Evolutionary conservation across 352 stramenopile species (phyloP), one percentile per base, ranked within the genome.

Genomic region (Phytophthora fragariae): DNA sequence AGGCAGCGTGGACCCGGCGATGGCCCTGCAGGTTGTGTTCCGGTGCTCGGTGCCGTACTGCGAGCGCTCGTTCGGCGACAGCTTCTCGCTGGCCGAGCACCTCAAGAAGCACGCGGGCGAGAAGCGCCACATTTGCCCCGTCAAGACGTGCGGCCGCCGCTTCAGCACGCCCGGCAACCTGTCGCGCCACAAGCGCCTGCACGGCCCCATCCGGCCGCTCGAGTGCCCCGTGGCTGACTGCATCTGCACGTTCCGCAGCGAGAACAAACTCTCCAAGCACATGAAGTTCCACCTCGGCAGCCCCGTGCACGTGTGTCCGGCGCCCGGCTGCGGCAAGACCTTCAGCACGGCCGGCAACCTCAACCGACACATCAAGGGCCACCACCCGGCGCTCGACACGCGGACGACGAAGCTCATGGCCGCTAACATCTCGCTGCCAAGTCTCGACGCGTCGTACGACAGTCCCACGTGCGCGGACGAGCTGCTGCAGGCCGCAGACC

Each of bases 261-360:
- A 88, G 60, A 80, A 84, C 72, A 89, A 89, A 57, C 80, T 91
- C 11, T 83, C 80, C 60, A 85, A 85, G 65, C 83, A 91, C 77
- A 86, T 89, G 80, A 85, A 89, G 66, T 88, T 85, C 61, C 83
- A 91, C 67, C 64, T 86, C 31, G 80, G 83, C 31, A 83, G 74
- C 61, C 54, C 76, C n/a, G 81, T 83, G 55, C 75, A 88, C 59
- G 70, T 88, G 17, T 88, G 80, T 19, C 50, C 63, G 52, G 78
- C 77, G 14, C 70, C 68, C 0, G 78, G 57, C 9, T 91, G 83
- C 50, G 80, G 81, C 58, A 91, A 88, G 70, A 89, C 80, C 4
- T 91, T 91, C 77, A 89, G 79, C 27, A 91, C 83, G 3, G 71
- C 78, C 12, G 83, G 83, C 39, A 91, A 91, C 65, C 70, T 88